Percentiles rank a stretch among this genome's conserved stretches.
These are phyloP conservation scores for Gyrodon lividus DNA, from an alignment of 768 basidiomycete genomes.

Conservation along the genomic window DNA sequence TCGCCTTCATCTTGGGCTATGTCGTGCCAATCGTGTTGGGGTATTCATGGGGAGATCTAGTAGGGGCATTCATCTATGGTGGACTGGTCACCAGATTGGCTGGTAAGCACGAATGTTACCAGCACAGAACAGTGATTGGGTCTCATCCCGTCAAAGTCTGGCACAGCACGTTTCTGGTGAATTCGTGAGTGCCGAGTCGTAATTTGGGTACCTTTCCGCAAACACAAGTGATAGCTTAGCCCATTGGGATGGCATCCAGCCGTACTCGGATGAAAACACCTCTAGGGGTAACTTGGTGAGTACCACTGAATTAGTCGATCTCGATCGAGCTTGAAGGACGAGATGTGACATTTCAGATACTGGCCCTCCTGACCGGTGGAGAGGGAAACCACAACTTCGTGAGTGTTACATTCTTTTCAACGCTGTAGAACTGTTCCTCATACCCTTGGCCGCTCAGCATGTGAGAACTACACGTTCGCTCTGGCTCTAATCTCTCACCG, in stretches of 20 bases:
- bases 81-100: conserved; percentile 62
- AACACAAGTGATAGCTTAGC: conserved; percentile 47
- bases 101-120: conserved; percentile 37
- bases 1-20: conserved; percentile 62
- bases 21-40: conserved; percentile 57
- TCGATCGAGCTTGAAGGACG: neutral
- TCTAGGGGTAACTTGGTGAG: conserved; percentile 71
- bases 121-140: neutral
- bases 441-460: conserved; percentile 39
- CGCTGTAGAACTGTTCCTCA: neutral
- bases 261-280: conserved; percentile 78
- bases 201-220: neutral
- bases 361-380: conserved; percentile 69
- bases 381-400: conserved; percentile 82
- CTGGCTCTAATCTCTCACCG: neutral
- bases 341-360: conserved; percentile 40
- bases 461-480: conserved; percentile 28
- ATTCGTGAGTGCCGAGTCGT: conserved; percentile 50
- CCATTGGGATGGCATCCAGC: conserved; percentile 80
- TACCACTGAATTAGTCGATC: neutral
- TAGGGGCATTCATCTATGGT: conserved; percentile 70
- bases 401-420: conserved; percentile 25
- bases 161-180: conserved; percentile 72
- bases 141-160: conserved; percentile 43
- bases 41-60: conserved; percentile 55